Evolutionary conservation across 805 yeast species (phyloP).

Genomic region (Geotrichum ghanense): DNA sequence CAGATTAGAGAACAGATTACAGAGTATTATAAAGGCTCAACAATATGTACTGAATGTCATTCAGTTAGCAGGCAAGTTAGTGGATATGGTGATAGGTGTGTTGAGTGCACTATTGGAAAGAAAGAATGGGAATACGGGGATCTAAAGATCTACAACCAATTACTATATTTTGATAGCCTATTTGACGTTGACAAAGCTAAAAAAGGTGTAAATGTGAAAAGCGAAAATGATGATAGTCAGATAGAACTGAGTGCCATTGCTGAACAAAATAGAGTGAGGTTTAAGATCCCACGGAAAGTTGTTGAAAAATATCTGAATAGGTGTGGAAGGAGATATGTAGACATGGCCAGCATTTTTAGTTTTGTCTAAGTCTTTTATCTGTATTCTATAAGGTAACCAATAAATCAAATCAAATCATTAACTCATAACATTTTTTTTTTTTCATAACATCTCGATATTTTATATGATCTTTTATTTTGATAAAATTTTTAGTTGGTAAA

Average conservation of each 20-base stretch:
- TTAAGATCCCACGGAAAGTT: slow-evolving; percentile 42
- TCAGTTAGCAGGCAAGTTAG: slow-evolving; percentile 71
- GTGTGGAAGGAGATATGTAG: slow-evolving; percentile 84
- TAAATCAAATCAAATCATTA: no score
- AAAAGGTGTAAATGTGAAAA: slow-evolving; percentile 17
- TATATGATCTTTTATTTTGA: no score
- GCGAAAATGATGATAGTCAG: slow-evolving; percentile 34
- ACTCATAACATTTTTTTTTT: no score
- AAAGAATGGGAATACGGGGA: slow-evolving; percentile 70
- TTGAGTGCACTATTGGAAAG: slow-evolving; percentile 58
- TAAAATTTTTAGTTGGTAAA: no score
- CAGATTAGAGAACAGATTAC: slow-evolving; percentile 59
- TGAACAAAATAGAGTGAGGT: slow-evolving; percentile 63
- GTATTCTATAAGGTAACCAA: no score
- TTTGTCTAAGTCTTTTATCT: no score
- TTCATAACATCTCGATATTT: no score
- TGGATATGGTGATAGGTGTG: slow-evolving; percentile 80
- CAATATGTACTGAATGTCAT: slow-evolving; percentile 83
- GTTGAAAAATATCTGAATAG: slow-evolving; percentile 63
- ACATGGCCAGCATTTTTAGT: slow-evolving; percentile 64
- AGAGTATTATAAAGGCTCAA: slow-evolving; percentile 76
- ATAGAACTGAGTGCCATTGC: slow-evolving; percentile 49
- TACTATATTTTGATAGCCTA: slow-evolving; percentile 63
- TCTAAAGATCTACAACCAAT: slow-evolving; percentile 74
- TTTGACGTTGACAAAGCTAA: slow-evolving; percentile 78